A percentile compares a stretch with the other conserved stretches of the same genome.
Evolutionary conservation across 129 eudicot genomes (phyloP).

Genomic region (Gnaphalium uliginosum): DNA sequence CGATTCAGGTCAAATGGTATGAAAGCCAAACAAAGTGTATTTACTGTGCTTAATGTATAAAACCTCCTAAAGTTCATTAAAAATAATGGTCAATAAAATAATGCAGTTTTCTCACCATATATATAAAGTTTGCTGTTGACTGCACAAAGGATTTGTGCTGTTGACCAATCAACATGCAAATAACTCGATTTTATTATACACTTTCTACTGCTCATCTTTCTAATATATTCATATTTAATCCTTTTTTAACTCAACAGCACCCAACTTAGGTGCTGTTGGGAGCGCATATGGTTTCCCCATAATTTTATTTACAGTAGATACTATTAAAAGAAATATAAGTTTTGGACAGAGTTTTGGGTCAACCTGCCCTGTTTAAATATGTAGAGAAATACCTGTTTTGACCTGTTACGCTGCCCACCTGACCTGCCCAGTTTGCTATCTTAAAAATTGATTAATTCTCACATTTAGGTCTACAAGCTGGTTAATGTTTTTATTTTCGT

Average conservation of each 20-base stretch:
- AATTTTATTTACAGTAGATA: not conserved
- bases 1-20: not conserved
- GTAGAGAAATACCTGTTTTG: not conserved
- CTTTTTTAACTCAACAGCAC: not conserved
- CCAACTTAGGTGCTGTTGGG: not conserved
- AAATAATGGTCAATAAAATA: not conserved
- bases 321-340: not conserved
- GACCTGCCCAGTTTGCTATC: not conserved
- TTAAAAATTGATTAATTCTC: not conserved
- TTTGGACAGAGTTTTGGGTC: not conserved
- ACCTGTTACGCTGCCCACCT: not conserved
- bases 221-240: no score
- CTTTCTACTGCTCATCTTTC: not conserved
- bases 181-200: not conserved
- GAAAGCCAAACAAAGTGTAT: not conserved
- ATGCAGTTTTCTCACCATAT: not conserved
- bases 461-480: not conserved
- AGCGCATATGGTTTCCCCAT: not conserved
- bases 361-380: not conserved
- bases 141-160: no score
- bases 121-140: not conserved
- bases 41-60: no score
- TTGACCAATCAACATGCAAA: no score
- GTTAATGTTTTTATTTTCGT: slow-evolving; percentile 4
- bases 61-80: not conserved